Evolutionary conservation across 2,329 filamentous ascomycete genomes (phyloP).

Genomic region (Colletotrichum graminicola): DNA sequence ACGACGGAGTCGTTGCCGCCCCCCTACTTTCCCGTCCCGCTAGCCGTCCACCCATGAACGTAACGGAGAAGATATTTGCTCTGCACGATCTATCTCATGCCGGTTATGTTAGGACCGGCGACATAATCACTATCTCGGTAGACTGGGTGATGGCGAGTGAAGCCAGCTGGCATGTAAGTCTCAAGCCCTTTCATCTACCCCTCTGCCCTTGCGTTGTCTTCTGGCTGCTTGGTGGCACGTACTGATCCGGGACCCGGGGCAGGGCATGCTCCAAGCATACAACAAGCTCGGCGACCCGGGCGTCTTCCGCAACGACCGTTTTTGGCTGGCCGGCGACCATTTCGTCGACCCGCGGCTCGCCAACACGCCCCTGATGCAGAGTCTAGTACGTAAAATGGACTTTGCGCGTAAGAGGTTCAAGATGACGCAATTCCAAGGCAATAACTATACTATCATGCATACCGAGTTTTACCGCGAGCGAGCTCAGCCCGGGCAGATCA

Average conservation of each 20-base stretch:
- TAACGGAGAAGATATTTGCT: conserved; percentile 59
- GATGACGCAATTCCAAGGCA: conserved; percentile 48
- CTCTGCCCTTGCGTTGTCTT: neutral
- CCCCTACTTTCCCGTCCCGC: conserved; percentile 20
- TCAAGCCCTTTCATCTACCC: conserved; percentile 40
- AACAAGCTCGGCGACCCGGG: conserved; percentile 33
- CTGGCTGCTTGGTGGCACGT: no score
- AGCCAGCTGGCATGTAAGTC: conserved; percentile 54
- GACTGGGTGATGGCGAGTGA: conserved; percentile 62
- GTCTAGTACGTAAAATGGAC: conserved; percentile 27
- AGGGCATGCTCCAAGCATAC: conserved; percentile 36
- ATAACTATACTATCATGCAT: conserved; percentile 56
- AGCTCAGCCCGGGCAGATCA: conserved; percentile 54
- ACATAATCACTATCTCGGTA: conserved; percentile 56
- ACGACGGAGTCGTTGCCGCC: conserved; percentile 17
- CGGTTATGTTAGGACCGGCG: conserved; percentile 53
- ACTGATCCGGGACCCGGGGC: no score
- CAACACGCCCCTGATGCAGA: conserved; percentile 31
- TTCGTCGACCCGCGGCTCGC: conserved; percentile 56
- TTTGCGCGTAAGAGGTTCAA: conserved; percentile 34
- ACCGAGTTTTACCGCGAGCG: conserved; percentile 55
- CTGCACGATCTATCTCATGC: conserved; percentile 54
- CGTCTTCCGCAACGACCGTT: conserved; percentile 26
- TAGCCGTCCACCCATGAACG: conserved; percentile 51
- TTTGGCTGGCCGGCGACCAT: conserved; percentile 64